Evolutionary conservation across 2,329 filamentous ascomycete genomes (phyloP).

Genomic region (Fusarium guadeloupense): DNA sequence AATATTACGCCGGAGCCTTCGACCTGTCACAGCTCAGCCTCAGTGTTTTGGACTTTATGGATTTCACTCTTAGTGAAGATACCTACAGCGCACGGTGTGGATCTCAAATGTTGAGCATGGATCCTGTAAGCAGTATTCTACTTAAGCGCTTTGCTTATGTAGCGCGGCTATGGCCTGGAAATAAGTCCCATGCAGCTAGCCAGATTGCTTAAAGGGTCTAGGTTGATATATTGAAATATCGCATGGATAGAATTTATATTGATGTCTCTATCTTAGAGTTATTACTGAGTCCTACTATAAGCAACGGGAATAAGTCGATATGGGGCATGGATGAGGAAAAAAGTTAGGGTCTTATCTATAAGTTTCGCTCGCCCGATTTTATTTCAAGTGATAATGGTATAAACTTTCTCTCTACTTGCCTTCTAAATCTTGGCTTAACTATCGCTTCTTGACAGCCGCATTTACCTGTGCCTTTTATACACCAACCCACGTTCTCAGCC

Average conservation of each 20-base stretch:
- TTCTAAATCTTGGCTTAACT: slow-evolving; percentile 8
- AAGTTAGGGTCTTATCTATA: background rate
- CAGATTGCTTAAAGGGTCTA: background rate
- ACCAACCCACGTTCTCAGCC: slow-evolving; percentile 7
- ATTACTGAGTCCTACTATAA: background rate
- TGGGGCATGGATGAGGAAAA: slow-evolving; percentile 4
- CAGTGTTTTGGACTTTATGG: background rate
- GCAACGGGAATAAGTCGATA: slow-evolving; percentile 4
- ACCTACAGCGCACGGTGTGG: background rate
- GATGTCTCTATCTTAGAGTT: background rate
- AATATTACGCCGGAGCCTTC: background rate
- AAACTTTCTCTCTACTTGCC: background rate
- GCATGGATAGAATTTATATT: background rate
- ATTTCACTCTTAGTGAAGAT: background rate
- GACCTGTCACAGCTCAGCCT: background rate
- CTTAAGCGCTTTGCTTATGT: slow-evolving; percentile 1
- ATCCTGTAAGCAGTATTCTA: background rate
- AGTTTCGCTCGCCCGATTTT: background rate
- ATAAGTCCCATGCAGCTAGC: background rate
- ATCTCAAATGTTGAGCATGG: background rate
- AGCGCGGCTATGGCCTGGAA: slow-evolving; percentile 5
- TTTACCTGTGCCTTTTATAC: slow-evolving; percentile 2
- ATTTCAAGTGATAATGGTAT: accelerated
- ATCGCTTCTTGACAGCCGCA: slow-evolving; percentile 9
- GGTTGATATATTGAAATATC: background rate